Conservation (phyloP, 2,329 filamentous ascomycete species). For the Coniochaeta pulveracea region DNA sequence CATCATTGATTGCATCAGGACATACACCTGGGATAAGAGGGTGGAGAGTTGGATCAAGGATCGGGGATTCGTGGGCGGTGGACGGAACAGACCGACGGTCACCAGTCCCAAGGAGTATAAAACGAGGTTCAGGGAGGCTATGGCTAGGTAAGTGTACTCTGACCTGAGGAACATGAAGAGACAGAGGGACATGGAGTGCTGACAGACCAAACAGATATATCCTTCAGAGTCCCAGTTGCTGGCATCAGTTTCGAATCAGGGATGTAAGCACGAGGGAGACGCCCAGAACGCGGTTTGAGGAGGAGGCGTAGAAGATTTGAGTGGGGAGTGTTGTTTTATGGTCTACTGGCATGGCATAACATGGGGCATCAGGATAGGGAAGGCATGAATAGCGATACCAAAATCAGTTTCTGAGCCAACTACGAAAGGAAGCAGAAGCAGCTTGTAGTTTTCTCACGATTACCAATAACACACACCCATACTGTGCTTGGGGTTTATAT, state of each 20-base stretch:
- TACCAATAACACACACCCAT: too few species aligned
- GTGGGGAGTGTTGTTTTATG: neutral
- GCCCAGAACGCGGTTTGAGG: constrained; percentile 5
- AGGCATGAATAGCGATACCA: too few species aligned
- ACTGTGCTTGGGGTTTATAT: too few species aligned
- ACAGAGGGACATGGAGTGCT: neutral
- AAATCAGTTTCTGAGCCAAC: too few species aligned
- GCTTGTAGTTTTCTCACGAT: too few species aligned
- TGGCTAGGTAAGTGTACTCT: constrained; percentile 63
- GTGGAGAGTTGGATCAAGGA: constrained; percentile 99
- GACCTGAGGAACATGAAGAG: constrained; percentile 5
- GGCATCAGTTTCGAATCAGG: constrained; percentile 52
- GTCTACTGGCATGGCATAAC: too few species aligned
- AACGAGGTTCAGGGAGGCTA: constrained; percentile 87
- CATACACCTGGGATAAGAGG: constrained; percentile 99
- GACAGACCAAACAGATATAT: constrained; percentile 43
- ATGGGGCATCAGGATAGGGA: too few species aligned
- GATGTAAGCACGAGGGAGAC: constrained; percentile 7
- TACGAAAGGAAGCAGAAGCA: too few species aligned
- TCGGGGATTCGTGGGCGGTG: constrained; percentile 67
- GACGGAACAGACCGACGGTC: constrained; percentile 80
- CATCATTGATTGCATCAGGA: constrained; percentile 96
- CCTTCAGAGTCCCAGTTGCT: constrained; percentile 63
- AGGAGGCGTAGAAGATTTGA: neutral
- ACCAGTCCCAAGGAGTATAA: constrained; percentile 98